Percentiles rank a stretch among this genome's conserved stretches.
phyloP scores from a whole-genome alignment of 2,329 filamentous ascomycete genomes.

The Ceratocystis destructans region DNA sequence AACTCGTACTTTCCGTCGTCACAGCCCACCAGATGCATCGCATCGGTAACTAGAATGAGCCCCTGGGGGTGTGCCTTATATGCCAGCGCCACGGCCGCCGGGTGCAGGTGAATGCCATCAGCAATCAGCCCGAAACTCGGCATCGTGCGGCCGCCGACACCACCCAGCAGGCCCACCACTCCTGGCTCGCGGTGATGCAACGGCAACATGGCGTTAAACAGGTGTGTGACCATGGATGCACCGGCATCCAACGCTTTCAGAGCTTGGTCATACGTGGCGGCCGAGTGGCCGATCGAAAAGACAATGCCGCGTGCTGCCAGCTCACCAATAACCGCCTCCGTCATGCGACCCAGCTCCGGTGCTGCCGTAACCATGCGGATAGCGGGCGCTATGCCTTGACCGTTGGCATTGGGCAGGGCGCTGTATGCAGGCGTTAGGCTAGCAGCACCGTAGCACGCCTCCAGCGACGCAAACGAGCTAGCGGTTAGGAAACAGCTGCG shows the following conservation, averaged over 20 bases:
- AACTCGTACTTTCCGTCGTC: constrained; percentile 75
- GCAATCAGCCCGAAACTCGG: constrained; percentile 84
- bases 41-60: constrained; percentile 81
- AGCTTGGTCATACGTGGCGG: constrained; percentile 74
- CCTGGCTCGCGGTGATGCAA: constrained; percentile 85
- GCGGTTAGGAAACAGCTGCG: constrained; percentile 54
- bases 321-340: constrained; percentile 50
- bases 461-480: constrained; percentile 49
- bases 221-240: constrained; percentile 78
- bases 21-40: constrained; percentile 74
- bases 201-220: constrained; percentile 89
- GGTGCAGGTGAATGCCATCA: constrained; percentile 81
- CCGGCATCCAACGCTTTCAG: constrained; percentile 57
- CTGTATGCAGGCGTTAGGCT: constrained; percentile 42
- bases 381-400: constrained; percentile 28
- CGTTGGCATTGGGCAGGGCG: constrained; percentile 12
- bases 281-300: constrained; percentile 73
- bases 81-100: constrained; percentile 77
- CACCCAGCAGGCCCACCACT: constrained; percentile 61
- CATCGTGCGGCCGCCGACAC: constrained; percentile 28
- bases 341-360: constrained; percentile 63
- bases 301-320: constrained; percentile 53
- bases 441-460: constrained; percentile 55
- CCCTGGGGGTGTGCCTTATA: constrained; percentile 75
- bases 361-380: constrained; percentile 78